Evolutionary conservation across 2,329 filamentous ascomycete genomes (phyloP), one percentile per base, ranked within the genome.

Genomic region (Calonectria pauciramosa): DNA sequence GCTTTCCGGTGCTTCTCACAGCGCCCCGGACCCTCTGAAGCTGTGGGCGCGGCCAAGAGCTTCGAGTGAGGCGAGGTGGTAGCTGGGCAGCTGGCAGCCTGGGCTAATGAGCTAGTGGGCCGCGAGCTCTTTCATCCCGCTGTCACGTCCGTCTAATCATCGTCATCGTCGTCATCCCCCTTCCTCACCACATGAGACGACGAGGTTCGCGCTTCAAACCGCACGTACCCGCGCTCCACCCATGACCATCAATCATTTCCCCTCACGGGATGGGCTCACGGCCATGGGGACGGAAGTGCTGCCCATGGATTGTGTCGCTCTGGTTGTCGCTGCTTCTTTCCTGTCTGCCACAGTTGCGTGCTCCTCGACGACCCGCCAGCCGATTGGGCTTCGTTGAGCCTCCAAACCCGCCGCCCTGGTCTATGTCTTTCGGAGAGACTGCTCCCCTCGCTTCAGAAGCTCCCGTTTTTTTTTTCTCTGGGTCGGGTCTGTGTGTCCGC

Each of bases 151-250:
- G 66, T 68, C 66, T 44, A 38, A 67, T 67, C 64, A 51, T 67
- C 64, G 32, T 67, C 32, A 69, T 69, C 52, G 41, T 47, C 67
- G 41, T 60, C 65, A 47, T 69, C 36, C 67, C 56, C 67, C 54
- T 69, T 59, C 44, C 67, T 69, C 67, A 69, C 67, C 52, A 69
- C 52, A 69, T 69, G 52, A 56, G 51, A 69, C 38, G 38, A 47
- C 56, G 67, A 60, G 38, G 52, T 69, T 63, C 34, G 56, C 23
- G 34, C 56, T 63, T 63, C 56, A 41, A 63, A 63, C 34, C 56
- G 56, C 38, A 63, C 34, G 26, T 56, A 56, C 30, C 47, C 41
- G 38, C 68, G 38, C 68, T 52, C 56, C 44, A 59, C 68, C 41
- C 54, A 70, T 59, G 54, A 28, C 34, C 34, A 34, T 60, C 38